Evolutionary conservation across 1,284 basidiomycete genomes (phyloP), one percentile per base, ranked within the genome.

Genomic region (Heterobasidion irregulare): DNA sequence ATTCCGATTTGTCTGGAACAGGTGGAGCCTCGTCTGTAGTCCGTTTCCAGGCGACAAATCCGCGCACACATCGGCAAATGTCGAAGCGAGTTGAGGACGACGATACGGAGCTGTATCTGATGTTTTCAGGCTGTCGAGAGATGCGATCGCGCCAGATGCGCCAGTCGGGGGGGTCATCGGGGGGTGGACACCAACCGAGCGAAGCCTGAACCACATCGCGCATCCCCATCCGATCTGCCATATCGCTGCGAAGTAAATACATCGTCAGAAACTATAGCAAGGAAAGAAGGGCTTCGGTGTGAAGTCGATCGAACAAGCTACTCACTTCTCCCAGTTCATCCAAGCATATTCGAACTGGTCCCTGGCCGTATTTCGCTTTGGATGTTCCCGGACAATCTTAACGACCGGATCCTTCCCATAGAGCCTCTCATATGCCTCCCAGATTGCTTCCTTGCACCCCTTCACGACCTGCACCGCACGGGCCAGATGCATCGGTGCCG

Each of bases 371-470:
- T 51, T 57, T 47, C 47, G 52, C 41, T 53, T 56, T 35, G 52
- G 35, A 33, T 32, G 50, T 38, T 53, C 10, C 26, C 10, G 50
- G 12, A 59, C 48, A 8, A 49, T 50, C 48, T 70, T 70, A 18
- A 72, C 62, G 26, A 54, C 58, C 7, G 65, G 68, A 44, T 77
- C 75, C 1, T 68, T 59, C 2, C 70, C 70, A 59, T 75, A 78
- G 0, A 86, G 64, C 50, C 69, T 70, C 53, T 77, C 67, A 62
- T 86, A 89, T 63, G 84, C 82, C 13, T 68, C 66, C 77, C 78
- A 85, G 41, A 89, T 79, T n/a, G 80, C 78, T 51, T 85, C 83
- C 61, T 86, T 86, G 70, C 84, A 88, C 9, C 75, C 77, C 15
- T 66, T 64, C 32, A 88, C 74, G 15, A 75, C 77, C 35, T 72